Base-by-base conservation (phyloP, 2,329 filamentous ascomycete species). In the Myotisia sp. region DNA sequence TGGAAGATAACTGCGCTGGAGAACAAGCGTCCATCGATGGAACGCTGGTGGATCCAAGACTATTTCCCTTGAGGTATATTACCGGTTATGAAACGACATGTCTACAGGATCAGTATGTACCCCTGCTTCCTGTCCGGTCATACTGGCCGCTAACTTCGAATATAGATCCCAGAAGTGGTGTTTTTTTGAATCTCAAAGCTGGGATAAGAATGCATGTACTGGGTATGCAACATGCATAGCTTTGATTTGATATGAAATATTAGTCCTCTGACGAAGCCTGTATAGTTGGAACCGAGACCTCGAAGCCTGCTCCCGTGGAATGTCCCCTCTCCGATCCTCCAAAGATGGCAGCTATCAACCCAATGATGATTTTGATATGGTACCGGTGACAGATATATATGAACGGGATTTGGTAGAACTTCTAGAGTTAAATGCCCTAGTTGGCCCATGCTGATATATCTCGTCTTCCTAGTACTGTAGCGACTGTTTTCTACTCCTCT, bases 401-500 rank as follows among this genome's bases (percentile, higher is more conserved):
- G 35, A 36, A 16, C 30, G 31, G 29, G 42, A 44, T 19, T 32
- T 42, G 32, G 42, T 44, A 31, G 14, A 26, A n/a, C 10, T 22
- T 30, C 14, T 26, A 13, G 13, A 13, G 18, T 18, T 8, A 4
- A 20, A 20, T 1, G 16, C 13, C 7, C 5, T 13, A 8, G 16
- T 29, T 13, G 6, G 10, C 3, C 23, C n/a, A 13, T 32, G 12
- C 13, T 24, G 12, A n/a, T n/a, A n/a, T n/a, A n/a, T 18, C 12
- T 17, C 6, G 13, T 8, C n/a, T 16, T 16, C 14, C 4, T 36
- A 44, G 42, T 44, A 42, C 26, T 44, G 42, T 23, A 42, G 40
- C 36, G 42, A 44, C 33, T 44, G 42, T 23, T 44, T 44, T 22
- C 29, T 44, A 7, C 32, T 41, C 23, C 34, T 44, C 5, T 44